A percentile compares a stretch with the other conserved stretches of the same genome.
Conservation (phyloP, 495 filamentous ascomycete genomes). For the Xanthoparmelia taractica region DNA sequence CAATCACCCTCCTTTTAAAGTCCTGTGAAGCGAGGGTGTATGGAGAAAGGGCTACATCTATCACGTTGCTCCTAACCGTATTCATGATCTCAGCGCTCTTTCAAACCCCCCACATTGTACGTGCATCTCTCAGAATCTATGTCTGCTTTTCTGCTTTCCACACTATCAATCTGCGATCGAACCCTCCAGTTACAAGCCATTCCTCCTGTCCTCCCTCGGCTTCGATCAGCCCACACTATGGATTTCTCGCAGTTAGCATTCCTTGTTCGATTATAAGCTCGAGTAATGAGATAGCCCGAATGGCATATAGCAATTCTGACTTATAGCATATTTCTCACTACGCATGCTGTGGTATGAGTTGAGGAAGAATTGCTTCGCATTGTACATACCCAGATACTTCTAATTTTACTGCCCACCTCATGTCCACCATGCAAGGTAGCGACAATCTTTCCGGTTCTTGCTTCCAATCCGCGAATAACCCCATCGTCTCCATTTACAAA, state of each 20-base stretch:
- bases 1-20: conserved; percentile 69
- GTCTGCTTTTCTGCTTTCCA: conserved; percentile 37
- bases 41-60: conserved; percentile 75
- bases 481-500: conserved; percentile 70
- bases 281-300: neutral
- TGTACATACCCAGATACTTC: conserved; percentile 44
- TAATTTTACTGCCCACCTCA: conserved; percentile 53
- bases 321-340: neutral
- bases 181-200: conserved; percentile 59
- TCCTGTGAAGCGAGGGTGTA: conserved; percentile 67
- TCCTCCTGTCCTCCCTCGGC: conserved; percentile 40
- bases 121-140: too few species aligned
- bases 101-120: neutral
- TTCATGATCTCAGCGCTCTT: neutral
- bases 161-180: conserved; percentile 56
- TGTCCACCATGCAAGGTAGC: conserved; percentile 46
- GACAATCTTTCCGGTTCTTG: conserved; percentile 51
- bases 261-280: neutral
- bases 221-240: conserved; percentile 45
- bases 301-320: neutral
- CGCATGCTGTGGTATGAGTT: neutral
- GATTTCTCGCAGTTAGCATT: neutral
- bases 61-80: neutral
- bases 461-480: conserved; percentile 55
- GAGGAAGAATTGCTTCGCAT: neutral